phyloP scores from a whole-genome alignment of 352 stramenopile species.

The Phytophthora ohioensis region DNA sequence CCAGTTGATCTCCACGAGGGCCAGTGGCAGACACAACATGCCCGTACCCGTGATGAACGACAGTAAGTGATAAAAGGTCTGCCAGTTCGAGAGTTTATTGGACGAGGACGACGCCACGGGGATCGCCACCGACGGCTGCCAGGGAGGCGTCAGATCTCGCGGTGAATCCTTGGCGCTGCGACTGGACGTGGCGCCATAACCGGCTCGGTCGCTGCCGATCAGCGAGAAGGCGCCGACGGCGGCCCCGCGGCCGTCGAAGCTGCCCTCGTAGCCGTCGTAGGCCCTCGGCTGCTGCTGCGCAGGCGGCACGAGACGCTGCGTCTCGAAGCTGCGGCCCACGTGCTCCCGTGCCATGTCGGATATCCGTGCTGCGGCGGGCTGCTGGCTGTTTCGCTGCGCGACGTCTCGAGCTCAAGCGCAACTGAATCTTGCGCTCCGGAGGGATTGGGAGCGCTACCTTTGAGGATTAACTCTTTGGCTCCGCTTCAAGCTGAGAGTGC shows the following conservation, averaged over 20 bases:
- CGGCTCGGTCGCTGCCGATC: conserved; percentile 6
- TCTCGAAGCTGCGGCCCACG: conserved; percentile 40
- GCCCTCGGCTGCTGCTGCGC: conserved; percentile 26
- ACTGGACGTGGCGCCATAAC: conserved; percentile 29
- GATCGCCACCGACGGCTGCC: conserved; percentile 21
- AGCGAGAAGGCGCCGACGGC: conserved; percentile 32
- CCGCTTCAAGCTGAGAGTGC: conserved; percentile 9
- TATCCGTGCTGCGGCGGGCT: neutral
- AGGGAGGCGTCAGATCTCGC: conserved; percentile 14
- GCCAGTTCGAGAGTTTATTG: conserved; percentile 60
- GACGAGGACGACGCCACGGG: conserved; percentile 16
- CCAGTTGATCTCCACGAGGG: conserved; percentile 84
- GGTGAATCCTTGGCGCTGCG: conserved; percentile 21
- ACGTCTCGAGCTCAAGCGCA: conserved; percentile 4
- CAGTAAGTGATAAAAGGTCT: conserved; percentile 75
- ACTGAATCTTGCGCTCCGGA: conserved; percentile 21
- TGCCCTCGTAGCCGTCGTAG: conserved; percentile 38
- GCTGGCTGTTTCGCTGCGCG: conserved; percentile 18
- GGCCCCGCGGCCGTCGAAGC: conserved; percentile 33
- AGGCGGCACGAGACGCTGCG: conserved; percentile 45
- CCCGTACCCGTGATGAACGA: conserved; percentile 82
- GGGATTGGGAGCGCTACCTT: conserved; percentile 34
- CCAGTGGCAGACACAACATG: conserved; percentile 75
- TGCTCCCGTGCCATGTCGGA: conserved; percentile 26
- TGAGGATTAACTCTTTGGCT: conserved; percentile 6